Percentiles rank a stretch among this genome's conserved stretches.
Conservation (phyloP, 352 stramenopile species). For the Phytophthora chlamydospora region DNA sequence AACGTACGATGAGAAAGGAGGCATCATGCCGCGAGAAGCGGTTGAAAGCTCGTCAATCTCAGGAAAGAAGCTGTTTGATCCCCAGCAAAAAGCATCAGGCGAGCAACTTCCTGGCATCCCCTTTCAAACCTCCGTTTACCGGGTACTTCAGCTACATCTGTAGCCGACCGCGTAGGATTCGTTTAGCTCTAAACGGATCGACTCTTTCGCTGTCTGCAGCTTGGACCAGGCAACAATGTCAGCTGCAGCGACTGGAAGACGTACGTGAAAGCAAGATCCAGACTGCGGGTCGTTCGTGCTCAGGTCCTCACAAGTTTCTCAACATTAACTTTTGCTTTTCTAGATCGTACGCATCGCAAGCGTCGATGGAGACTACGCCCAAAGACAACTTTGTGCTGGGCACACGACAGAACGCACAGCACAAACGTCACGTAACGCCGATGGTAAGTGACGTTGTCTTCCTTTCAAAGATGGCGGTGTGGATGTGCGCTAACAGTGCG, state of each 20-base stretch:
- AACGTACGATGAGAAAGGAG: constrained; percentile 56
- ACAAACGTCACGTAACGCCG: constrained; percentile 66
- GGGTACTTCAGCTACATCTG: constrained; percentile 40
- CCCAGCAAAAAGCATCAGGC: constrained; percentile 40
- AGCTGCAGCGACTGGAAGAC: constrained; percentile 73
- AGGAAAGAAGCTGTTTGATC: constrained; percentile 68
- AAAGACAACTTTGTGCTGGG: constrained; percentile 57
- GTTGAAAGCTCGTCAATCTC: constrained; percentile 24
- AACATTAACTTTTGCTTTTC: neutral
- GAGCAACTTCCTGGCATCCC: constrained; percentile 58
- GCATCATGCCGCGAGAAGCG: constrained; percentile 52
- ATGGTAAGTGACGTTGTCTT: constrained; percentile 38
- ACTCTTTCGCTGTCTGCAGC: constrained; percentile 22
- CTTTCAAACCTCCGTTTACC: constrained; percentile 74
- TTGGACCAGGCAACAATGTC: constrained; percentile 50
- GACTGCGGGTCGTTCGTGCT: neutral
- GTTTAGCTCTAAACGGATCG: too few relatives aligned
- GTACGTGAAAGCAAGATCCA: constrained; percentile 34
- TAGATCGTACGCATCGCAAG: constrained; percentile 73
- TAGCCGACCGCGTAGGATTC: too few relatives aligned
- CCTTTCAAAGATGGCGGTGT: neutral
- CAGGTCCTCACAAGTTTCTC: neutral
- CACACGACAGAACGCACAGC: constrained; percentile 59
- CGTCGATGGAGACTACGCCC: constrained; percentile 51
- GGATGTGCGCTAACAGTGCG: constrained; percentile 2